Percentiles rank a stretch among this genome's conserved stretches.
phyloP scores from a whole-genome alignment of 805 yeast genomes.

The Ogataea degrootiae region DNA sequence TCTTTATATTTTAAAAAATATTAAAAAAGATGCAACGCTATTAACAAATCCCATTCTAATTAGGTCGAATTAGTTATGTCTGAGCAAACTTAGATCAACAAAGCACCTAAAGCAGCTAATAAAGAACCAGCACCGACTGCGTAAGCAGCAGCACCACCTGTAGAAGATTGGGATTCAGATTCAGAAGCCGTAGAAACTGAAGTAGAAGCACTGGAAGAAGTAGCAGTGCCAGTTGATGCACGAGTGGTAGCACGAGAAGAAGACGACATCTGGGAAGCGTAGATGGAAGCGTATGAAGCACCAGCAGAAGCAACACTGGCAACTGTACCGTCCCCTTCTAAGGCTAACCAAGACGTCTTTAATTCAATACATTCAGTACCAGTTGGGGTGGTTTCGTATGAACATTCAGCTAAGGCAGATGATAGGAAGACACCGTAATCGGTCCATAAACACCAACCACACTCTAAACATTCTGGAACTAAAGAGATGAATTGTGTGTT shows the following conservation, averaged over 20 bases:
- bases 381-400: constrained; percentile 28
- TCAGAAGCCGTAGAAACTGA: constrained; percentile 3
- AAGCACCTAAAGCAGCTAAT: constrained; percentile 15
- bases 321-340: background rate
- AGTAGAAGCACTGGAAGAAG: background rate
- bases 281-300: background rate
- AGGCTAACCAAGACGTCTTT: constrained; percentile 1
- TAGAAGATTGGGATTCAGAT: background rate
- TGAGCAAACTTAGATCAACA: constrained; percentile 8
- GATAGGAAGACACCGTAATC: constrained; percentile 29
- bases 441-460: constrained; percentile 36
- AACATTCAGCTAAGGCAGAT: constrained; percentile 26
- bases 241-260: background rate
- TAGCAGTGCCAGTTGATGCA: constrained; percentile 1
- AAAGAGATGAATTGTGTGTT: constrained; percentile 22
- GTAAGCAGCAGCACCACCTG: constrained; percentile 11
- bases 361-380: constrained; percentile 24
- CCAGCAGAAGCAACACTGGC: background rate
- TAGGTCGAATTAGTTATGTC: background rate
- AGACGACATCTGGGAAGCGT: background rate
- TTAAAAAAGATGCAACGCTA: no score
- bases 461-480: constrained; percentile 29
- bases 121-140: constrained; percentile 17
- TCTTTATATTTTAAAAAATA: background rate
- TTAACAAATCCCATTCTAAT: no score